These are phyloP conservation scores for Colletotrichum australisinense DNA, from an alignment of 2,329 filamentous ascomycete species.

Conservation along the genomic window DNA sequence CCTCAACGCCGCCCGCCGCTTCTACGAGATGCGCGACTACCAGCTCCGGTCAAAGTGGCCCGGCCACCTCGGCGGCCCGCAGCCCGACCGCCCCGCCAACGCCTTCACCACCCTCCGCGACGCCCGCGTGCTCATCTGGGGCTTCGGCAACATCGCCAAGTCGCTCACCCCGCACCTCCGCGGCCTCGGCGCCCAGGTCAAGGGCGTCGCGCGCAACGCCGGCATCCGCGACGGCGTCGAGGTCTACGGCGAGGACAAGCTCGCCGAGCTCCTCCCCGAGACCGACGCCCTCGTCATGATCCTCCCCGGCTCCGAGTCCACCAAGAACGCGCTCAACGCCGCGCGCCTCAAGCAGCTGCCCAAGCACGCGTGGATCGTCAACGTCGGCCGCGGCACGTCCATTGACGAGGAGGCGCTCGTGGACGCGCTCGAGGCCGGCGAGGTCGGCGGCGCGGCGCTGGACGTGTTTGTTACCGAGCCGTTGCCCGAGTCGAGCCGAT, in stretches of 20 bases:
- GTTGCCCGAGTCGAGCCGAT: constrained; percentile 52
- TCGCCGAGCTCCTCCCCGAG: constrained; percentile 63
- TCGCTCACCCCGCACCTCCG: constrained; percentile 65
- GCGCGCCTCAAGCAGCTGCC: constrained; percentile 65
- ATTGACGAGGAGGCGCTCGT: constrained; percentile 62
- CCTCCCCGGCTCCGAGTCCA: constrained; percentile 68
- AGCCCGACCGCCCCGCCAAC: constrained; percentile 66
- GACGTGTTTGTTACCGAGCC: constrained; percentile 62
- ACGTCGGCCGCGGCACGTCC: constrained; percentile 62
- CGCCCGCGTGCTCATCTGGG: constrained; percentile 71
- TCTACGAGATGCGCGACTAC: constrained; percentile 72
- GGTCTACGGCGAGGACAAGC: constrained; percentile 65
- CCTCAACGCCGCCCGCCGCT: constrained; percentile 65
- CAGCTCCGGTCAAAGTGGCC: constrained; percentile 70
- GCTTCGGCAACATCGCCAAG: constrained; percentile 76
- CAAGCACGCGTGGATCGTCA: constrained; percentile 67
- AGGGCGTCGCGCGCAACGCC: constrained; percentile 65
- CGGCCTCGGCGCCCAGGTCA: constrained; percentile 67
- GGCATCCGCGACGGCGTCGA: constrained; percentile 70
- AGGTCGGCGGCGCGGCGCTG: constrained; percentile 60
- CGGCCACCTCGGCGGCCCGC: constrained; percentile 69
- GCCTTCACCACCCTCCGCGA: constrained; percentile 70
- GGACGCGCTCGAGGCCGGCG: constrained; percentile 54
- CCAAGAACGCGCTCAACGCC: constrained; percentile 64
- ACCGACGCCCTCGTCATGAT: constrained; percentile 78